Conservation (phyloP, 306 rosid species). For the Vigna mungo region DNA sequence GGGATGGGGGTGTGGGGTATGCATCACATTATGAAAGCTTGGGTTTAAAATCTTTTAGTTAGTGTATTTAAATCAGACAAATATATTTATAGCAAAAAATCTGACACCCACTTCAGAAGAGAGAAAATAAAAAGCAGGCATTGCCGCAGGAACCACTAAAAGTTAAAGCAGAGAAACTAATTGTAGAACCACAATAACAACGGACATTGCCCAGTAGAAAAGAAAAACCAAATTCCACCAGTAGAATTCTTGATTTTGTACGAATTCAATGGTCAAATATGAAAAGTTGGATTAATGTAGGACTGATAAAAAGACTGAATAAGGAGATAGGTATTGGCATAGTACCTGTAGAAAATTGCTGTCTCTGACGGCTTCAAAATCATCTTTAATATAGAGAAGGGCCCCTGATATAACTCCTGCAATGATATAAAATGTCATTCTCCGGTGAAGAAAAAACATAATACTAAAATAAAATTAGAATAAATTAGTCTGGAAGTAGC, state of each 20-base stretch:
- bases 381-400: slow-evolving; percentile 58
- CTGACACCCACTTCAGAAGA: no score
- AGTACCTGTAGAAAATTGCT: slow-evolving; percentile 52
- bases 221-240: neutral
- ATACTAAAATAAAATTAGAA: no score
- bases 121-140: neutral
- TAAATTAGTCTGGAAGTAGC: neutral
- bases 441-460: neutral
- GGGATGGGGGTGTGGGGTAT: no score
- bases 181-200: neutral
- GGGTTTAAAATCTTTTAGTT: no score
- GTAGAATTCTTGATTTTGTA: neutral
- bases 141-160: neutral
- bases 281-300: neutral
- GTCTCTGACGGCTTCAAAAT: slow-evolving; percentile 35
- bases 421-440: neutral
- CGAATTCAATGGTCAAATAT: neutral
- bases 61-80: no score
- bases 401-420: slow-evolving; percentile 61
- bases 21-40: no score
- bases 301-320: no score
- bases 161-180: no score
- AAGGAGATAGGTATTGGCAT: neutral
- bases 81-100: no score
- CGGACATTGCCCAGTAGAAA: neutral